Evolutionary conservation across 2,329 filamentous ascomycete genomes (phyloP), one percentile per base, ranked within the genome.

Genomic region (Hypocreales sp.): DNA sequence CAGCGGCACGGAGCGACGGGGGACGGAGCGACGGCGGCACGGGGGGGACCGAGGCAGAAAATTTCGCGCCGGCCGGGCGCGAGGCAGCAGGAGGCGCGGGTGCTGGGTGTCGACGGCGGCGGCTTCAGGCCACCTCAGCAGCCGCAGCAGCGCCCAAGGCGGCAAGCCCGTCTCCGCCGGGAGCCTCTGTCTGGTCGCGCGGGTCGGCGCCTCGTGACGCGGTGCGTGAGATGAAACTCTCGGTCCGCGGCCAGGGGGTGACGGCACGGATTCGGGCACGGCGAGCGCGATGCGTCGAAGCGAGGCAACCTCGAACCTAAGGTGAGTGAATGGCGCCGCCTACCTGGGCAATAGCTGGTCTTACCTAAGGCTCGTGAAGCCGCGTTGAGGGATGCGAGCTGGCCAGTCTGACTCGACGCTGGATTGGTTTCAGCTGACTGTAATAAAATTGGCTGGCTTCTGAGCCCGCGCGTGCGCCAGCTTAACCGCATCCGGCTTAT

Each of bases 351-450:
- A 43, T 22, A 32, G 31, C 30, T 36, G 36, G 36, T 44, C 44
- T 48, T 48, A 49, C 46, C 44, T 47, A 47, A 47, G 41, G 40
- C 33, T 35, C 19, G 20, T n/a, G n/a, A n/a, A n/a, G n/a, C n/a
- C n/a, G n/a, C n/a, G n/a, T n/a, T n/a, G n/a, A n/a, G n/a, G n/a
- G n/a, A n/a, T n/a, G n/a, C n/a, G n/a, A n/a, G n/a, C n/a, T n/a
- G n/a, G n/a, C n/a, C n/a, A n/a, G n/a, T n/a, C n/a, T n/a, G n/a
- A n/a, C n/a, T n/a, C n/a, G n/a, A n/a, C n/a, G n/a, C n/a, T n/a
- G n/a, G n/a, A n/a, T n/a, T n/a, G n/a, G n/a, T n/a, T n/a, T n/a
- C n/a, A n/a, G n/a, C n/a, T n/a, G n/a, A n/a, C n/a, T n/a, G n/a
- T n/a, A n/a, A n/a, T n/a, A n/a, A n/a, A n/a, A n/a, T n/a, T n/a